Base-by-base conservation (phyloP, 2,329 filamentous ascomycete genomes). In the Fusarium poae region DNA sequence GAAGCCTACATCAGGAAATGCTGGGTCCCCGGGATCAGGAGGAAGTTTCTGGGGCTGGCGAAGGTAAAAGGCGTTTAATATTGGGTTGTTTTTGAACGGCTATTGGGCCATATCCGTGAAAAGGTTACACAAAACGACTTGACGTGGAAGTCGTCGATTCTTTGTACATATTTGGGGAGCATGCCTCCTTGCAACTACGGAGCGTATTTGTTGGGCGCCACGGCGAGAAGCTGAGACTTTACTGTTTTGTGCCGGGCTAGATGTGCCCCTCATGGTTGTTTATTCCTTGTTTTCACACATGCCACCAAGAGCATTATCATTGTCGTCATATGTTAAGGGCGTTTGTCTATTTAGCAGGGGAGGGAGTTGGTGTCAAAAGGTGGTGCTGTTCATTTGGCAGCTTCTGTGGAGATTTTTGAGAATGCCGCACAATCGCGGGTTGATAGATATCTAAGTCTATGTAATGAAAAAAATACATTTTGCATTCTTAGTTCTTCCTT, bases 41-140 rank as follows among this genome's bases (percentile, higher is more conserved):
- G 84, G 84, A 30, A 82, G 86, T 5, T 89, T 88, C 74, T 89
- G 86, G 84, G 85, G 85, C 15, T 86, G 84, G 85, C 78, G 67
- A 40, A 68, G 67, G 49, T 70, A 65, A 21, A 39, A 39, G 35
- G 48, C 51, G 44, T 52, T 67, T 49, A 23, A 25, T 29, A 49
- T 54, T 37, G 57, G 50, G 52, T 25, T 45, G 23, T 34, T 46
- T 46, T 20, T 30, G 44, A 51, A 43, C 29, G 32, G 53, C 37
- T 21, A 44, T 30, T 42, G 46, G 42, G 40, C 32, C 29, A 48
- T 39, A 34, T 37, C 27, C 51, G 52, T 30, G 32, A 54, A 59
- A 59, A 37, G 57, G 60, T 59, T 57, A 71, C 60, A 63, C 61
- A 56, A 58, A 57, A 67, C 58, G 27, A 39, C 40, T 43, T 32